Conservation (phyloP, 2,329 filamentous ascomycete genomes). For the Fusarium citri region DNA sequence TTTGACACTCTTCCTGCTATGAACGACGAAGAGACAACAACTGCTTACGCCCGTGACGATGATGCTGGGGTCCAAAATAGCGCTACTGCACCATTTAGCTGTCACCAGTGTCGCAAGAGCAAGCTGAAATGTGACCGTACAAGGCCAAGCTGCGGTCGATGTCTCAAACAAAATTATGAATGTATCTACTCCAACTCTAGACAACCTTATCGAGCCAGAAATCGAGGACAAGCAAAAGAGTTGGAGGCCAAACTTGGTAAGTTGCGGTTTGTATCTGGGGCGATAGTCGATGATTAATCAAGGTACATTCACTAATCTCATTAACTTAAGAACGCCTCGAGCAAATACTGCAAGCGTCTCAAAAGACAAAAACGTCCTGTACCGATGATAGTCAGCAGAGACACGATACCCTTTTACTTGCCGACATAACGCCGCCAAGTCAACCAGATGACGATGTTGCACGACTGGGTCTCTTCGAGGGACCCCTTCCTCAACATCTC, state of each 20-base stretch:
- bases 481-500: background rate
- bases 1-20: too few relatives aligned
- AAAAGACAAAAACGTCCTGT: background rate
- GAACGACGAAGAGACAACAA: background rate
- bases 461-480: background rate
- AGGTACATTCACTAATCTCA: background rate
- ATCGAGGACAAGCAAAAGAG: background rate
- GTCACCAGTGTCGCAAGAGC: constrained; percentile 18
- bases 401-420: rapidly evolving
- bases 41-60: background rate
- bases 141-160: constrained; percentile 14
- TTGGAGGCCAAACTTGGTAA: constrained; percentile 11
- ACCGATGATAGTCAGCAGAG: background rate
- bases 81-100: constrained; percentile 1
- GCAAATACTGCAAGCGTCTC: background rate
- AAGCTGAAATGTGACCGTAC: constrained; percentile 20
- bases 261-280: background rate
- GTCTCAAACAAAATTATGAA: constrained; percentile 15
- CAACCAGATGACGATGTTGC: background rate
- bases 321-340: constrained; percentile 1
- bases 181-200: constrained; percentile 15
- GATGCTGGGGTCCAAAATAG: background rate
- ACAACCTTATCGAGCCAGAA: constrained; percentile 10
- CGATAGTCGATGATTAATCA: background rate
- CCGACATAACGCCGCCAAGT: background rate